A percentile compares a stretch with the other conserved stretches of the same genome.
phyloP scores from a whole-genome alignment of 805 yeast species.

The Starmerella khaoyaiensis region DNA sequence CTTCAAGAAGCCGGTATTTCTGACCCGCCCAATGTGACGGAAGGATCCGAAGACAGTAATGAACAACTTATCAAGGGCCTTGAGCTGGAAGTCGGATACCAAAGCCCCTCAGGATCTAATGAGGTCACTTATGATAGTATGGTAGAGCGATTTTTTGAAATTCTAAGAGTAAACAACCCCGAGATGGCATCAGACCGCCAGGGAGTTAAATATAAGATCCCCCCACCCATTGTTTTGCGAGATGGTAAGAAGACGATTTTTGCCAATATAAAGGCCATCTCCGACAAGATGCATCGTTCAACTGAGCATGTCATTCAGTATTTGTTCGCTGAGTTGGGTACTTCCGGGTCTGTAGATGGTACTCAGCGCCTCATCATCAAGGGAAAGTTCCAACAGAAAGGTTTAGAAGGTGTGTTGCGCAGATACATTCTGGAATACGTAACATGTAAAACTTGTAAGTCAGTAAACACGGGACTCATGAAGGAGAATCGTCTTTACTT shows the following conservation, averaged over 20 bases:
- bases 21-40: no score
- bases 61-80: constrained; percentile 14
- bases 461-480: constrained; percentile 88
- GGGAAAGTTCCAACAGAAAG: constrained; percentile 97
- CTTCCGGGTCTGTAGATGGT: constrained; percentile 98
- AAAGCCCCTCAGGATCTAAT: constrained; percentile 15
- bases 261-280: constrained; percentile 88
- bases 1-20: constrained; percentile 81
- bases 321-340: constrained; percentile 96
- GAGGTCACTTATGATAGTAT: constrained; percentile 56
- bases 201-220: constrained; percentile 86
- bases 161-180: constrained; percentile 87
- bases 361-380: constrained; percentile 91
- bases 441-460: constrained; percentile 97
- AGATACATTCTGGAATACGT: constrained; percentile 95
- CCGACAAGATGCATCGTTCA: constrained; percentile 87
- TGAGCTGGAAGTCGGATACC: constrained; percentile 17
- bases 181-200: constrained; percentile 95
- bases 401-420: constrained; percentile 90
- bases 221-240: constrained; percentile 93
- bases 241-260: constrained; percentile 97
- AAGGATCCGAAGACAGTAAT: constrained; percentile 25
- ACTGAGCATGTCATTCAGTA: constrained; percentile 96
- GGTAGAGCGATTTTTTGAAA: constrained; percentile 70
- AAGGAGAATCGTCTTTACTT: constrained; percentile 97